These are phyloP conservation scores for Lolium rigidum DNA, from an alignment of 176 grass and related monocot species.

Conservation along the genomic window DNA sequence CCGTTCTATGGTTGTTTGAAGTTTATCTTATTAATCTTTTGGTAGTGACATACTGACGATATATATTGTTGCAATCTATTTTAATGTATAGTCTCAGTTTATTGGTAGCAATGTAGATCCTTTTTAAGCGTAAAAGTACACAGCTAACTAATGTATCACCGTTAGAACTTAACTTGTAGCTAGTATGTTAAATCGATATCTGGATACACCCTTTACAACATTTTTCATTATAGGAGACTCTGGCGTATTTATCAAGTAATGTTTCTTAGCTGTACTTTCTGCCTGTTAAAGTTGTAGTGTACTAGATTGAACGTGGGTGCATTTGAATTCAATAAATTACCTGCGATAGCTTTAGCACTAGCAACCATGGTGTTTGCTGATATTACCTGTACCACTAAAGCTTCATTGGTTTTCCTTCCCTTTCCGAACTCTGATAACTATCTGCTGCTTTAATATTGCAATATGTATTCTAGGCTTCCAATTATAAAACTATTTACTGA, in stretches of 20 bases:
- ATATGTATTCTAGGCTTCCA: neutral
- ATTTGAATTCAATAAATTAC: neutral
- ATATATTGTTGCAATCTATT: slow-evolving; percentile 1
- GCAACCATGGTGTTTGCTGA: neutral
- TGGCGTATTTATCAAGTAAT: neutral
- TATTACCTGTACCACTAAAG: neutral
- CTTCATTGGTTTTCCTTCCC: neutral
- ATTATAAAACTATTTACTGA: neutral
- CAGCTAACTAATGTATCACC: neutral
- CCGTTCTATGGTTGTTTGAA: neutral
- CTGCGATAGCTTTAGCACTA: neutral
- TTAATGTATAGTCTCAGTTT: neutral
- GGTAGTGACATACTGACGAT: neutral
- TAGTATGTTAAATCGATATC: too few species aligned
- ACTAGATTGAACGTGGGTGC: neutral
- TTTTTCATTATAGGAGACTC: too few species aligned
- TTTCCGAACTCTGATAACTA: neutral
- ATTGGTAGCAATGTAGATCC: neutral
- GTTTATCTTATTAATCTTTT: neutral
- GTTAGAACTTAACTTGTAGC: too few species aligned
- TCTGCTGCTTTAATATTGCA: neutral
- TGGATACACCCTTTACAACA: too few species aligned
- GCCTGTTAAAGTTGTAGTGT: neutral
- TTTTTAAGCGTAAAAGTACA: neutral
- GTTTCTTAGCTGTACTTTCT: neutral